phyloP scores from a whole-genome alignment of 345 rosid genomes.

The Firmiana major region DNA sequence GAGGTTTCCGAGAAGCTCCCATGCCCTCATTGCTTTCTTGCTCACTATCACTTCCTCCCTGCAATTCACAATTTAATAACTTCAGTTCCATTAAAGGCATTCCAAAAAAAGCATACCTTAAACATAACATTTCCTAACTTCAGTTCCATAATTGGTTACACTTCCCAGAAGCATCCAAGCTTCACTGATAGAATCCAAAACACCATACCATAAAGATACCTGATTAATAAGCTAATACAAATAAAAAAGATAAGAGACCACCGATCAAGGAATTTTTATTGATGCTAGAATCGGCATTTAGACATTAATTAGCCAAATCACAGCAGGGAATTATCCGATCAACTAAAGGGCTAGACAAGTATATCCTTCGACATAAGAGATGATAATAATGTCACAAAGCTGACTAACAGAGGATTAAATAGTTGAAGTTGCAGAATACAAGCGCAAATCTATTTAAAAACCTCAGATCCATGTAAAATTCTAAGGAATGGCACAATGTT shows the following conservation, averaged over 20 bases:
- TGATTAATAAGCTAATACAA: not conserved
- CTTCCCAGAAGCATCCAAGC: not conserved
- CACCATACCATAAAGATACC: not conserved
- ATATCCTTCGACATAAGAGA: not conserved
- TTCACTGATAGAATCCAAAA: constrained; percentile 4
- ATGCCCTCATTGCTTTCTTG: constrained; percentile 51
- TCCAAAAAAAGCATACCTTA: not conserved
- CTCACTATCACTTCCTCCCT: constrained; percentile 78
- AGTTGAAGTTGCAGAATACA: not conserved
- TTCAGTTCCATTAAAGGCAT: constrained; percentile 14
- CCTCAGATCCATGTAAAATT: constrained; percentile 6
- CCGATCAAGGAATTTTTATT: constrained; percentile 1
- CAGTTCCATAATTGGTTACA: not conserved
- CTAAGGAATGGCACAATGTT: not conserved
- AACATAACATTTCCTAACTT: not conserved
- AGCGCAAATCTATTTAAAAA: not conserved
- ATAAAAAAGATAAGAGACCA: not conserved
- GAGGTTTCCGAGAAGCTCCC: constrained; percentile 42
- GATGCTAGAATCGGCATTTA: not conserved
- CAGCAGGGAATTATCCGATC: not conserved
- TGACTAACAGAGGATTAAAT: not conserved
- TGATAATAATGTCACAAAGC: not conserved
- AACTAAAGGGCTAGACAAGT: not conserved
- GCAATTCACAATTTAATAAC: constrained; percentile 26
- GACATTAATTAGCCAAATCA: not conserved